Conservation (phyloP, 768 basidiomycete species). For the Termitomyces sp. region DNA sequence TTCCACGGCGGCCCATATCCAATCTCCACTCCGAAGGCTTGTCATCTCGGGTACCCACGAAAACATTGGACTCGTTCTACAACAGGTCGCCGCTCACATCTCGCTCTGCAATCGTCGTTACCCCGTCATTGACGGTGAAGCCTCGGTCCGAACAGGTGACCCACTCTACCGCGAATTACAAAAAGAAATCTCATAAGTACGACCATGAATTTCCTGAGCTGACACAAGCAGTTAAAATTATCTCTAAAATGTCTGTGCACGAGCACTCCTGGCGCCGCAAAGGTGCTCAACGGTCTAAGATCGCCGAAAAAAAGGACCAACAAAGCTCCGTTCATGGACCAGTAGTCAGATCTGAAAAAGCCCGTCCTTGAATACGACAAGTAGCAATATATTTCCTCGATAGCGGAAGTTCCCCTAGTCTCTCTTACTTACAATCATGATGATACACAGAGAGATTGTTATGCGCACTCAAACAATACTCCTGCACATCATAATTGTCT, state of each 20-base stretch:
- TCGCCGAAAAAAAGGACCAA: not conserved
- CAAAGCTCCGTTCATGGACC: not conserved
- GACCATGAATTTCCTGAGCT: not conserved
- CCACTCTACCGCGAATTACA: not conserved
- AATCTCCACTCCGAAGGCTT: not conserved
- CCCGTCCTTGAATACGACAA: not conserved
- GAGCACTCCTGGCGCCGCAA: not conserved
- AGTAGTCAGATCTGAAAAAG: not conserved
- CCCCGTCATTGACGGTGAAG: too few species aligned
- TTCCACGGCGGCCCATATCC: not conserved
- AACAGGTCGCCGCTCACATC: not conserved
- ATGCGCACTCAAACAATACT: too few species aligned
- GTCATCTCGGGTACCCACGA: not conserved
- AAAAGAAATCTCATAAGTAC: not conserved
- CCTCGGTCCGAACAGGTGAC: too few species aligned
- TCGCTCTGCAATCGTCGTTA: not conserved
- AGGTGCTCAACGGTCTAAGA: not conserved
- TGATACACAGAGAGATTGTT: too few species aligned
- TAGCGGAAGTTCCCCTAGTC: not conserved
- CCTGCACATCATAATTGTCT: too few species aligned
- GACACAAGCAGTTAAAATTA: not conserved
- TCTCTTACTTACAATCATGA: too few species aligned
- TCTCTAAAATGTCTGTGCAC: not conserved
- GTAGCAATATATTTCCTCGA: not conserved
- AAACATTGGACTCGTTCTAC: not conserved